phyloP scores from a whole-genome alignment of 495 filamentous ascomycete species.

The Astrothelium subdiscretum region DNA sequence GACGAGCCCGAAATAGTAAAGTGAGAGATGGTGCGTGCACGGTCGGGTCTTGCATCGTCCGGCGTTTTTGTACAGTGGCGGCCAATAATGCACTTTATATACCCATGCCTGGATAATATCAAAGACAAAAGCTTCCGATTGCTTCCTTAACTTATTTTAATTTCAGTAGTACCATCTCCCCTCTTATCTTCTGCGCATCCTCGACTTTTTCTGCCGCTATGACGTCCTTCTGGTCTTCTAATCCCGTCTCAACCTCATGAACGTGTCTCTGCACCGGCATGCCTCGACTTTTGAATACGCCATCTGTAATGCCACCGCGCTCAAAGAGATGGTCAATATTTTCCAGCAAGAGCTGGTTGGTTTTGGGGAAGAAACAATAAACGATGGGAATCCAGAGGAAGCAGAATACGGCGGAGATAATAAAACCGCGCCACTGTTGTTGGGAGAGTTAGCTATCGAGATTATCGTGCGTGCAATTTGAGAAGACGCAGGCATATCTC shows the following conservation, averaged over 20 bases:
- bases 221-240: not conserved
- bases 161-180: not conserved
- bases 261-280: not conserved
- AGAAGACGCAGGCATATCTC: slow-evolving; percentile 2
- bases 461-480: not conserved
- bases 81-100: no score
- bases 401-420: slow-evolving; percentile 38
- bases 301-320: not conserved
- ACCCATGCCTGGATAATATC: no score
- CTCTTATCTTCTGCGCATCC: not conserved
- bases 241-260: not conserved
- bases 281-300: not conserved
- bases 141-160: not conserved
- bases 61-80: not conserved
- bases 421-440: slow-evolving; percentile 32
- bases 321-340: slow-evolving; percentile 39
- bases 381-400: slow-evolving; percentile 25
- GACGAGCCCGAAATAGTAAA: not conserved
- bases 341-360: slow-evolving; percentile 35
- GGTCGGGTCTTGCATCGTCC: not conserved
- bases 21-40: not conserved
- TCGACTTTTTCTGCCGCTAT: not conserved
- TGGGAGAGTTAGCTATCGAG: not conserved
- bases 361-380: slow-evolving; percentile 35
- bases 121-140: no score